Base-by-base conservation (phyloP, 106 monocot species). In the Xerophyta viscosa region DNA sequence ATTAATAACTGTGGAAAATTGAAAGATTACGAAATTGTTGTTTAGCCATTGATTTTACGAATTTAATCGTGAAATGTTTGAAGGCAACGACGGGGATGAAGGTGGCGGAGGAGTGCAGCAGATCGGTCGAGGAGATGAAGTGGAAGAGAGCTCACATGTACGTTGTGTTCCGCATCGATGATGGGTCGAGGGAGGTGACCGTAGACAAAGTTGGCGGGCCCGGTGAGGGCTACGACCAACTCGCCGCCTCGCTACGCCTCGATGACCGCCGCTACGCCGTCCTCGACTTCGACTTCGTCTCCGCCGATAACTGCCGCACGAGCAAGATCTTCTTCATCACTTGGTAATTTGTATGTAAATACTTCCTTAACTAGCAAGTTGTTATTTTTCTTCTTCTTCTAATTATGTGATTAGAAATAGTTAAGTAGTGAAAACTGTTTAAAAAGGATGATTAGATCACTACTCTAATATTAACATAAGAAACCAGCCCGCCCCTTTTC, bases 241-340 rank as follows among this genome's bases (percentile, higher is more conserved):
- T 77, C 37, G 56, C 64, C 24, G 70, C 68, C 47, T 51, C 69
- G 20, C 47, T 78, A 21, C 78, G 74, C n/a, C 6, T 8, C 19
- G 78, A 83, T 42, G 78, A 78, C 46, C 74, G 78, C 58, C 78
- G 83, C 27, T 78, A 83, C 52, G 78, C 78, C 22, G 83, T 83
- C 27, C 69, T 78, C 50, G 78, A 83, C 60, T 83, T 74, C 36
- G 83, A 83, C 21, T 83, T 83, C 49, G 64, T 83, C 70, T 65
- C 62, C 37, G 63, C 51, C 24, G 78, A 83, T 50, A 73, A 83
- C 27, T 83, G 83, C 66, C 74, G 62, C 57, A 78, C 74, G 74
- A 83, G 83, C 83, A 83, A 78, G 69, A 83, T 83, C 66, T 83
- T 83, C 73, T 78, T 83, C 66, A 83, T 83, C 21, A 66, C 78